phyloP scores from a whole-genome alignment of 768 basidiomycete genomes.

The Leucocoprinus sp. region DNA sequence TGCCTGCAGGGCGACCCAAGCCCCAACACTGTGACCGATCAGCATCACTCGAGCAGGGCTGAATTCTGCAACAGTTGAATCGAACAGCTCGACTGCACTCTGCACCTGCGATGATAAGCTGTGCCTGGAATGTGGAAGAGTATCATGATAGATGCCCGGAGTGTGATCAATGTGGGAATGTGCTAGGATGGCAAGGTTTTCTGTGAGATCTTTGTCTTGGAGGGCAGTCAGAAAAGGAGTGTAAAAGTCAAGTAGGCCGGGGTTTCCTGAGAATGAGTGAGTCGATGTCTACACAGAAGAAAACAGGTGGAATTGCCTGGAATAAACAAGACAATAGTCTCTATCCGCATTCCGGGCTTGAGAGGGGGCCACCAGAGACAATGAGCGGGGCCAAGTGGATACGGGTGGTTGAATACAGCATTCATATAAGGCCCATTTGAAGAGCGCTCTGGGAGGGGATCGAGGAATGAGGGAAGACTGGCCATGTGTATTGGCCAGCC shows the following conservation, averaged over 20 bases:
- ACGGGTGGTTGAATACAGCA: constrained; percentile 32
- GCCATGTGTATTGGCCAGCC: constrained; percentile 10
- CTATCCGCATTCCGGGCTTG: constrained; percentile 17
- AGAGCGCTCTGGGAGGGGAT: constrained; percentile 5
- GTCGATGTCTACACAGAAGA: constrained; percentile 1
- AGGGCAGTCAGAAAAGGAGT: constrained; percentile 52
- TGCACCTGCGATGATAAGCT: constrained; percentile 44
- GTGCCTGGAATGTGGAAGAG: constrained; percentile 18
- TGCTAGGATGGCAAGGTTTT: constrained; percentile 43
- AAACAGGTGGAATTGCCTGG: constrained; percentile 27
- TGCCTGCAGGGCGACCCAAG: constrained; percentile 61
- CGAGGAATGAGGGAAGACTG: constrained; percentile 27
- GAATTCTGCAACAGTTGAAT: constrained; percentile 29
- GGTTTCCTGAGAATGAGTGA: constrained; percentile 30
- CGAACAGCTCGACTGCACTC: constrained; percentile 46
- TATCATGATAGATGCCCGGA: constrained; percentile 25
- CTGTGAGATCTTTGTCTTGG: constrained; percentile 25
- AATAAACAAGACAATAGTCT: constrained; percentile 37
- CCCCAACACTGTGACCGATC: constrained; percentile 64
- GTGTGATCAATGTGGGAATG: constrained; percentile 63
- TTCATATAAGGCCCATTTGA: constrained; percentile 16
- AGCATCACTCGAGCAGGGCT: constrained; percentile 34
- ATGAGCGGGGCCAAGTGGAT: constrained; percentile 33
- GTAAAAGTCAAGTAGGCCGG: constrained; percentile 63
- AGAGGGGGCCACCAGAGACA: constrained; percentile 45